phyloP scores from a whole-genome alignment of 2,329 filamentous ascomycete genomes.

The Penicillium sp. region DNA sequence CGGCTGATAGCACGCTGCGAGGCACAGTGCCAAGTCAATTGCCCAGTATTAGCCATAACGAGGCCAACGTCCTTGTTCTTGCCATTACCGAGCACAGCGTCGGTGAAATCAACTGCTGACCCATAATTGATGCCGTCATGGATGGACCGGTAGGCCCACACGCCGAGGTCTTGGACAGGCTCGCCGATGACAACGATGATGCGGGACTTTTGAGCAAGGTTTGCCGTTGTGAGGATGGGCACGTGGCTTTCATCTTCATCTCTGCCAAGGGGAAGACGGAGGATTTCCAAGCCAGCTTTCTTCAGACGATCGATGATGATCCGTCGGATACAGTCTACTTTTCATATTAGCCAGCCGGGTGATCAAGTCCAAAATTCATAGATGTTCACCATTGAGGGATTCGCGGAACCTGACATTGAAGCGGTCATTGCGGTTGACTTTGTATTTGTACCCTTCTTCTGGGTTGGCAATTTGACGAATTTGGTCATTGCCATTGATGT shows the following conservation, averaged over 20 bases:
- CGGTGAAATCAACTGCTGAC: conserved; percentile 66
- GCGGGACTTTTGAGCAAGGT: conserved; percentile 59
- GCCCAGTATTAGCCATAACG: conserved; percentile 74
- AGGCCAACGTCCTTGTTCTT: conserved; percentile 44
- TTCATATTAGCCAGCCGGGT: background rate
- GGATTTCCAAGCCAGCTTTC: conserved; percentile 58
- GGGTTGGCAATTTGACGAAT: conserved; percentile 69
- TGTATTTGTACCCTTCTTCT: conserved; percentile 71
- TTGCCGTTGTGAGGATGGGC: conserved; percentile 65
- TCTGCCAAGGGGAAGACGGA: conserved; percentile 56
- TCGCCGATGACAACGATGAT: conserved; percentile 76
- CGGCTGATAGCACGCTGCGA: conserved; percentile 61
- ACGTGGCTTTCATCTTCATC: conserved; percentile 58
- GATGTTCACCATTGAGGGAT: conserved; percentile 64
- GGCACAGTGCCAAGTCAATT: conserved; percentile 73
- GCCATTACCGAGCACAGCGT: conserved; percentile 38
- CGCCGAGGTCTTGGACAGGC: conserved; percentile 67
- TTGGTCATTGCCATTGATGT: conserved; percentile 72
- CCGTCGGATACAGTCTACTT: conserved; percentile 54
- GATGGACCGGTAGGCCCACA: conserved; percentile 69
- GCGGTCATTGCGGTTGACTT: conserved; percentile 70
- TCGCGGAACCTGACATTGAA: conserved; percentile 75
- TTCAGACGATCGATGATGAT: conserved; percentile 65
- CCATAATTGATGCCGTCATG: conserved; percentile 67
- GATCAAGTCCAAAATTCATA: background rate